A percentile compares a stretch with the other conserved stretches of the same genome.
Evolutionary conservation across 495 filamentous ascomycete species (phyloP).

Genomic region (Penicillium argentinense): DNA sequence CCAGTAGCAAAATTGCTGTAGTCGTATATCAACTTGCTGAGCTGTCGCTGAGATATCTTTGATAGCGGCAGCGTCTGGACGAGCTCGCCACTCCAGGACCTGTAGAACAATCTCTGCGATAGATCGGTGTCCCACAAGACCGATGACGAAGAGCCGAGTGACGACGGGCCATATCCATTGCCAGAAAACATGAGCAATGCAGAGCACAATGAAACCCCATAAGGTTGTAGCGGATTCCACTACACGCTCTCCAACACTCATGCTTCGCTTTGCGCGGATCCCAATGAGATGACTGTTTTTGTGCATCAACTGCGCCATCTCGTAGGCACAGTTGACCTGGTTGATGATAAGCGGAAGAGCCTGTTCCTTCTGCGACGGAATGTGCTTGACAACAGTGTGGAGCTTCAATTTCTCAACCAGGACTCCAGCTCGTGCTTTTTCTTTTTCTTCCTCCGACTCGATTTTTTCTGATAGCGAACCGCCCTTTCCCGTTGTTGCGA

Average conservation of each 20-base stretch:
- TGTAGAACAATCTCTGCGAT: constrained; percentile 77
- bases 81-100: constrained; percentile 83
- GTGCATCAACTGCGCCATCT: constrained; percentile 78
- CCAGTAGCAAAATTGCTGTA: constrained; percentile 99
- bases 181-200: constrained; percentile 68
- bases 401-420: constrained; percentile 87
- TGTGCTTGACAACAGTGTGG: constrained; percentile 78
- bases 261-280: constrained; percentile 72
- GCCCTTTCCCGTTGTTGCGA: constrained; percentile 25
- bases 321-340: constrained; percentile 94
- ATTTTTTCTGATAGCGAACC: constrained; percentile 27
- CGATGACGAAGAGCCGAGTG: constrained; percentile 68
- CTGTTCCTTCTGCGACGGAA: constrained; percentile 77
- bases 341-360: constrained; percentile 80
- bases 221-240: constrained; percentile 89
- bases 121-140: constrained; percentile 76
- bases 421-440: constrained; percentile 57
- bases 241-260: constrained; percentile 93
- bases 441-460: constrained; percentile 57
- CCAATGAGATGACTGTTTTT: constrained; percentile 84
- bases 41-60: constrained; percentile 97
- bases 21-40: constrained; percentile 96
- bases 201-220: constrained; percentile 70
- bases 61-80: constrained; percentile 76
- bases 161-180: constrained; percentile 79